Conservation (phyloP, 1,284 basidiomycete genomes). For the Heterobasidion occidentale region DNA sequence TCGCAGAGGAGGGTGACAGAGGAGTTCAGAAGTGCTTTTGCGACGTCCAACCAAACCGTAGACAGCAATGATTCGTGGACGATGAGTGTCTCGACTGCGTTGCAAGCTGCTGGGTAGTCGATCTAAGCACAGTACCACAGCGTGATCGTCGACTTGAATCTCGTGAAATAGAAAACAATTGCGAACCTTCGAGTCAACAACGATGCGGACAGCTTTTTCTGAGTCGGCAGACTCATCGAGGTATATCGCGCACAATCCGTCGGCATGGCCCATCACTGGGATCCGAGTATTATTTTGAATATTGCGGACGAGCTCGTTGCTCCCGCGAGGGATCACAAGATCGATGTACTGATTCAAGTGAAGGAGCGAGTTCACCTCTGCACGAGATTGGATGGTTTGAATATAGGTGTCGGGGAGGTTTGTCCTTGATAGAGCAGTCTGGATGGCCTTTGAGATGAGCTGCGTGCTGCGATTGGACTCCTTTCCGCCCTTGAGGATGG, state of each 20-base stretch:
- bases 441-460: conserved; percentile 75
- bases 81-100: conserved; percentile 87
- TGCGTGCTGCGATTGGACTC: conserved; percentile 79
- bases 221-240: conserved; percentile 78
- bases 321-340: conserved; percentile 93
- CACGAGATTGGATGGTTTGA: conserved; percentile 90
- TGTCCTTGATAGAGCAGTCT: conserved; percentile 67
- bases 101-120: conserved; percentile 96
- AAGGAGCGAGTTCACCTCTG: conserved; percentile 84
- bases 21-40: conserved; percentile 59
- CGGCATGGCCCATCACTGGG: conserved; percentile 98
- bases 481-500: conserved; percentile 95
- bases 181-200: conserved; percentile 85
- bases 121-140: conserved; percentile 37
- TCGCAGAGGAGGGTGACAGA: conserved; percentile 83
- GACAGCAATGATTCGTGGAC: conserved; percentile 68
- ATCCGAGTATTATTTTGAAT: conserved; percentile 92
- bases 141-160: no score
- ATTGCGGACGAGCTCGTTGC: conserved; percentile 81
- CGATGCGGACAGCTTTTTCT: conserved; percentile 75
- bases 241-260: conserved; percentile 88
- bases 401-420: conserved; percentile 76
- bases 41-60: conserved; percentile 78
- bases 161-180: no score
- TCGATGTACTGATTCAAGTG: conserved; percentile 90